Evolutionary conservation across 192 early-diverging fungal species (phyloP), one percentile per base, ranked within the genome.

Genomic region (Radiomyces spectabilis): DNA sequence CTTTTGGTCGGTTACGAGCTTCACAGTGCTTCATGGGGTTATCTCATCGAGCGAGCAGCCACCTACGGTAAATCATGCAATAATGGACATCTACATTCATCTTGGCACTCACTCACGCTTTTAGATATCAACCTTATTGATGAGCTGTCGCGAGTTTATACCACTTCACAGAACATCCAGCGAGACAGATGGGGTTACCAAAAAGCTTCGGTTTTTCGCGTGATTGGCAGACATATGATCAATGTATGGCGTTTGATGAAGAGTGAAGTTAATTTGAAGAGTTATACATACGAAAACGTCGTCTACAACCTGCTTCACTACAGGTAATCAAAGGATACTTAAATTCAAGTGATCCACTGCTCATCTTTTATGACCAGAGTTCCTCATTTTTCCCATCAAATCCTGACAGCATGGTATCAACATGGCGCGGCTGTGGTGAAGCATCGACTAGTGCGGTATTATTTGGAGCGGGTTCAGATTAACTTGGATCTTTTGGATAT

Each of bases 181-280:
- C 42, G 44, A 26, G 63, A 73, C 40, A 57, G 52, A 19, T 88
- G 83, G 82, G 77, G 83, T 1, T 73, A 73, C 51, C 72, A 67
- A 34, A 82, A 88, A 41, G 66, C 84, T 12, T 80, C 87, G 3
- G 59, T 75, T 0, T 61, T 93, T n/a, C 72, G 72, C 26, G 53
- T 87, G 5, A 48, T 62, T 26, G 93, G 93, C 15, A 77, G 93
- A 2, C 86, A 92, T 57, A 75, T 93, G 42, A 65, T 97, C 10
- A 95, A 95, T 67, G 70, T 93, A 19, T 97, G 94, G 94, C 63
- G 91, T 29, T 55, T 94, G 29, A 82, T 97, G 74, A 68, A 82
- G n/a, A 55, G 68, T 25, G 89, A 95, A 58, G 57, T 94, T 9
- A 81, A 69, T 15, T 66, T 94, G 22, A 86, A 81, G 6, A 84